Conservation (phyloP, 78 protist species). For the Emiliania huxleyi region DNA sequence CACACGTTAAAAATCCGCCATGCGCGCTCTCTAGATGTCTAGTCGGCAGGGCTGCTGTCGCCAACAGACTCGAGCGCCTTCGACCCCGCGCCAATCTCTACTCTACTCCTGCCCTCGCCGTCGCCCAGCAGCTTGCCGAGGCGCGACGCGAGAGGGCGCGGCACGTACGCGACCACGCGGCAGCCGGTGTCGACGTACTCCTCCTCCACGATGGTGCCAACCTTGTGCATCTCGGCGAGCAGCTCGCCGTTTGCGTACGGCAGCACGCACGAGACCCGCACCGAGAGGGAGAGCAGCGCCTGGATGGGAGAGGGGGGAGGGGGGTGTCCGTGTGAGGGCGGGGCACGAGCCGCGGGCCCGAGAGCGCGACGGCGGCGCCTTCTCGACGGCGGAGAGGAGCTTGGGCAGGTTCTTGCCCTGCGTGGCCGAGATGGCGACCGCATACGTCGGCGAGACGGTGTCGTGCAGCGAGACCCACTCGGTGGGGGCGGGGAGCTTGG, state of each 20-base stretch:
- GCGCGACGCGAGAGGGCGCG: background rate
- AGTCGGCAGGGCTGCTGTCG: no score
- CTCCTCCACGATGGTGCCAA: conserved; percentile 9
- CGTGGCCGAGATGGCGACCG: background rate
- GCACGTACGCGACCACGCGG: background rate
- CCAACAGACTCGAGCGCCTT: no score
- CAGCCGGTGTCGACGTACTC: background rate
- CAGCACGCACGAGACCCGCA: background rate
- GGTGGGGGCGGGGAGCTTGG: background rate
- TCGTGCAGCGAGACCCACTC: background rate
- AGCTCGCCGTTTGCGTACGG: background rate
- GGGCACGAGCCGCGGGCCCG: background rate
- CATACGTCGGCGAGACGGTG: background rate
- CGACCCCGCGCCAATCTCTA: no score
- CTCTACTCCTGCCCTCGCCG: no score
- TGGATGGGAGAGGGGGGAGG: background rate
- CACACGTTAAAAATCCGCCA: no score
- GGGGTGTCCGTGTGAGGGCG: background rate
- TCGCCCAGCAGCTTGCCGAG: background rate
- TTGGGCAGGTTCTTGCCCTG: background rate
- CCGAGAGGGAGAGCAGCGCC: background rate
- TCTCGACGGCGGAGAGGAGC: background rate
- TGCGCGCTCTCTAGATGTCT: no score
- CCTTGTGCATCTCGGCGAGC: conserved; percentile 14
- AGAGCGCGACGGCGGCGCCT: no score